Evolutionary conservation across 2,329 filamentous ascomycete genomes (phyloP).

Genomic region (Nemania sp.): DNA sequence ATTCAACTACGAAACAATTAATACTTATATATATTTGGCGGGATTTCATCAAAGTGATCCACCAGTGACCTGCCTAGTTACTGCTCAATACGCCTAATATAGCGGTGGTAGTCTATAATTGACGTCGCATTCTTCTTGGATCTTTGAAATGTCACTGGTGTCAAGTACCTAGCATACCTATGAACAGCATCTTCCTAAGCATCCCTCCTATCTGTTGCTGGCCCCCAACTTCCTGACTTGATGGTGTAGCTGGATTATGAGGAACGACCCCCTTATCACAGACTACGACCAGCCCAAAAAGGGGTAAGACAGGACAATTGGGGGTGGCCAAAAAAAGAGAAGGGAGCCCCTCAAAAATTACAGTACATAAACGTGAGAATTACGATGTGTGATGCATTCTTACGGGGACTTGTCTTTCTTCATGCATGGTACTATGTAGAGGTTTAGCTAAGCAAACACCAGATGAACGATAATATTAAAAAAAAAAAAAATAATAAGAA

Average conservation of each 20-base stretch:
- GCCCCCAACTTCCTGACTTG: constrained; percentile 21
- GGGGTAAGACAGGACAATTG: constrained; percentile 3
- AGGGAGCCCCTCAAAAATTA: not conserved
- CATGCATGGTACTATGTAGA: constrained; percentile 17
- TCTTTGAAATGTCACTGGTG: too few species aligned
- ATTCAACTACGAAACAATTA: not conserved
- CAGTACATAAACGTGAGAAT: too few species aligned
- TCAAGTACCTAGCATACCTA: constrained; percentile 12
- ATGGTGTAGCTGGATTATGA: not conserved
- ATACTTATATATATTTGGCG: too few species aligned
- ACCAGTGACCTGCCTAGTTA: too few species aligned
- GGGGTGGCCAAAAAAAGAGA: not conserved
- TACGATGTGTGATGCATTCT: too few species aligned
- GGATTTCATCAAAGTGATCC: too few species aligned
- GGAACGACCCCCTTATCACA: constrained; percentile 4
- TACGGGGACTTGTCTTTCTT: constrained; percentile 9
- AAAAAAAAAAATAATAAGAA: not conserved
- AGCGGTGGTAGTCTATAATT: too few species aligned
- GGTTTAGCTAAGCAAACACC: not conserved
- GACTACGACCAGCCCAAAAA: constrained; percentile 11
- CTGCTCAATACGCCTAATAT: too few species aligned
- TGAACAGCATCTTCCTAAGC: too few species aligned
- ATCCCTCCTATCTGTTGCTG: not conserved
- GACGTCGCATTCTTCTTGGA: too few species aligned
- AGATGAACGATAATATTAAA: not conserved